phyloP scores from a whole-genome alignment of 345 rosid genomes.

The Turnera subulata region DNA sequence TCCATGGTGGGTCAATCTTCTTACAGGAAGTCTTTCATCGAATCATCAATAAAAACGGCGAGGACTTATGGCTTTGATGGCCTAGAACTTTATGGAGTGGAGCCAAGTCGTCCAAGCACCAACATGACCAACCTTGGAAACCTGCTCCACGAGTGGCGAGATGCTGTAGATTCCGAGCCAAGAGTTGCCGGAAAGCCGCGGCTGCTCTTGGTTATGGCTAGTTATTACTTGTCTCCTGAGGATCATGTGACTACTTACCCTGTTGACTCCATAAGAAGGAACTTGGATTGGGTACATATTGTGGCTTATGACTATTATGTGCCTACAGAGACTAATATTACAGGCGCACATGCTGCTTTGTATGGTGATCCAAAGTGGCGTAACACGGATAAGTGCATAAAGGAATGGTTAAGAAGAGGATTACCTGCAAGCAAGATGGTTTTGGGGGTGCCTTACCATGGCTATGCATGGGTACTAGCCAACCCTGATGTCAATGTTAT shows the following conservation, averaged over 20 bases:
- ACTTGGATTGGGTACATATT: too few species aligned
- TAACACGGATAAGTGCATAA: slow-evolving; percentile 25
- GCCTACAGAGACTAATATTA: too few species aligned
- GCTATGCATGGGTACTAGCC: slow-evolving; percentile 25
- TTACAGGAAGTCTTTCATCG: slow-evolving; percentile 25
- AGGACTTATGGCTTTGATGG: slow-evolving; percentile 27
- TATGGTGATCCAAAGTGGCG: slow-evolving; percentile 14
- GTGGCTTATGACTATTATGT: too few species aligned
- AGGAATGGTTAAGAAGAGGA: slow-evolving; percentile 24
- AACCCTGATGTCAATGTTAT: slow-evolving; percentile 9
- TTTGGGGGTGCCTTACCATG: slow-evolving; percentile 33
- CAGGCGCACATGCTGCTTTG: slow-evolving; percentile 32
- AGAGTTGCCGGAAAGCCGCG: background rate
- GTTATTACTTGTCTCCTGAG: slow-evolving; percentile 9
- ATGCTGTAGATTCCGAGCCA: slow-evolving; percentile 16
- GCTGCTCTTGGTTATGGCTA: too few species aligned
- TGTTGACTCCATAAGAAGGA: too few species aligned
- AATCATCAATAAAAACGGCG: slow-evolving; percentile 20
- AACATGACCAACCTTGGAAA: slow-evolving; percentile 17
- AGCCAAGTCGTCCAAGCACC: slow-evolving; percentile 25
- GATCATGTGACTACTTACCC: too few species aligned
- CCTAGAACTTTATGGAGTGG: slow-evolving; percentile 24
- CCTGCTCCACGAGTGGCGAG: slow-evolving; percentile 28
- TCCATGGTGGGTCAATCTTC: too few species aligned
- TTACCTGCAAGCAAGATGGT: slow-evolving; percentile 23